A percentile compares a stretch with the other conserved stretches of the same genome.
Evolutionary conservation across 139 green algal genomes (phyloP).

Genomic region (Auxenochlorella pyrenoidosa): DNA sequence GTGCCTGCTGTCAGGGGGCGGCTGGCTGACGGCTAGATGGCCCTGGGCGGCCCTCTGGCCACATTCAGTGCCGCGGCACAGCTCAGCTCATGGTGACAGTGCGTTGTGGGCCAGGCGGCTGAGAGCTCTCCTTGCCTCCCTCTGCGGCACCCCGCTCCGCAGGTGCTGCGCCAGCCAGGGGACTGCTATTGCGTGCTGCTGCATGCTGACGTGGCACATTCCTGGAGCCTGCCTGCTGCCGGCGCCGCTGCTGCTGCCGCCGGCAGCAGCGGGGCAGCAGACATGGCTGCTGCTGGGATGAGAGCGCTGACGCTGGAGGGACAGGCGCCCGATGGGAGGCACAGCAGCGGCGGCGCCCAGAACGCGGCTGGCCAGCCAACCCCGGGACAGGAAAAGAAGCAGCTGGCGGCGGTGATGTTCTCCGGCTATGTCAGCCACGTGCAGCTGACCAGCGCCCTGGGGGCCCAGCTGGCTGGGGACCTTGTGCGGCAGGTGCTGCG

Average conservation of each 20-base stretch:
- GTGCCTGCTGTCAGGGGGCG: neutral
- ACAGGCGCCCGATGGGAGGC: neutral
- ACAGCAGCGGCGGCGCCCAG: neutral
- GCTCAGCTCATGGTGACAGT: neutral
- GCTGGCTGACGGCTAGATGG: neutral
- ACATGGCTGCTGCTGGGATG: neutral
- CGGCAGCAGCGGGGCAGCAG: neutral
- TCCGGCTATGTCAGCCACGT: conserved; percentile 38
- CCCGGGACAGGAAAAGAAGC: neutral
- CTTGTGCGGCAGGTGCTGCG: neutral
- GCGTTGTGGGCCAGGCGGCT: neutral
- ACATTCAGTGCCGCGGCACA: no score
- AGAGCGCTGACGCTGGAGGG: neutral
- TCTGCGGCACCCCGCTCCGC: neutral
- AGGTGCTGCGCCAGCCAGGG: conserved; percentile 14
- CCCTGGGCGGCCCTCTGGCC: no score
- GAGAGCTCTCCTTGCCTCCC: neutral
- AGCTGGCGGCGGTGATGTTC: conserved; percentile 20
- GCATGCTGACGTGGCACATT: conserved; percentile 22
- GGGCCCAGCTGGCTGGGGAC: conserved; percentile 7
- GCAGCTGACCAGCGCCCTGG: conserved; percentile 22
- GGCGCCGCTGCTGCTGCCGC: no score
- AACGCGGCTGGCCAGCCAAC: neutral
- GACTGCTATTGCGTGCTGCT: conserved; percentile 51
- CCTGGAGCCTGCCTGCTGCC: conserved; percentile 21